Base-by-base conservation (phyloP, 2,329 filamentous ascomycete species). In the Xylariaceae sp. region DNA sequence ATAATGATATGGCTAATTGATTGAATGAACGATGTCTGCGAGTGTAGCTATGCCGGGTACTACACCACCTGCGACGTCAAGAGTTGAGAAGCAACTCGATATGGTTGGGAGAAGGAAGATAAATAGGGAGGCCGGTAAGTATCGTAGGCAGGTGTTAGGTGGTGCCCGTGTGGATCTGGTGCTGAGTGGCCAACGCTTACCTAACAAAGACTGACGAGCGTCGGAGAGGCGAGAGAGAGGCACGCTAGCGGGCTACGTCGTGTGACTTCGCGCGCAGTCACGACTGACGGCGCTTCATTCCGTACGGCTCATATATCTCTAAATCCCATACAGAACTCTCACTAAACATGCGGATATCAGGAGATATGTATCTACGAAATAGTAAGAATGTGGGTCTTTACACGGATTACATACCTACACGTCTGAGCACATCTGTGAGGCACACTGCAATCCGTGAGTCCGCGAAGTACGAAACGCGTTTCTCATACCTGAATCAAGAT, bases 31-130 rank as follows among this genome's bases (percentile, higher is more conserved):
- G 51, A 55, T 49, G 52, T 53, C 45, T 55, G 58, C 64, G 64
- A 60, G 65, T 52, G 62, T 54, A 62, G 60, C 60, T 60, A 61
- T 52, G 63, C 54, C 63, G 59, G 47, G 60, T 34, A 55, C 62
- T n/a, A 45, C 42, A 57, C 62, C 59, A 51, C 60, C 57, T 55
- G 42, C 57, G 56, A 55, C 59, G 53, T 51, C 51, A 15, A 55
- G 55, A 52, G 42, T 45, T 35, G 35, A 55, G 61, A 56, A 55
- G 55, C 60, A 62, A 47, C 52, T 54, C 57, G 61, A 30, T 63
- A n/a, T 55, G 55, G 57, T 58, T 48, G 39, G 47, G 55, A 60
- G 53, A 55, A 54, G 61, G 58, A 63, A 63, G 64, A 59, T 44
- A 55, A 60, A 55, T 57, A 61, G 51, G 54, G 45, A 57, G 55